These are phyloP conservation scores for Malus sieversii DNA, from an alignment of 306 rosid species.

Conservation along the genomic window DNA sequence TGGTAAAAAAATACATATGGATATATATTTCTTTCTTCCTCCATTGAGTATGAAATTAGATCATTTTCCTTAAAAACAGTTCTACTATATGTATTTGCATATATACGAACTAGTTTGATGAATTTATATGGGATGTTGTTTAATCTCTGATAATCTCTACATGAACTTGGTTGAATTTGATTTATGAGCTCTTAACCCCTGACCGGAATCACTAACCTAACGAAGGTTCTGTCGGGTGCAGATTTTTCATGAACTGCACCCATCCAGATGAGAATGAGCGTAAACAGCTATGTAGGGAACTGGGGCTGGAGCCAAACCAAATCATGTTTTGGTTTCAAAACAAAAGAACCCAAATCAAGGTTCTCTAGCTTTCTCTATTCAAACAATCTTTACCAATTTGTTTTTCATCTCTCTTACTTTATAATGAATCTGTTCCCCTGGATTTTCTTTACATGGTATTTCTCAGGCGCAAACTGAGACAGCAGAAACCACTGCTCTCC, in stretches of 20 bases:
- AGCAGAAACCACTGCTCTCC: slow-evolving; percentile 38
- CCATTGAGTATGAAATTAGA: neutral
- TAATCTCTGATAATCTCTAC: neutral
- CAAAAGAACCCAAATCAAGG: slow-evolving; percentile 66
- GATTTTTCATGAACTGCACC: slow-evolving; percentile 35
- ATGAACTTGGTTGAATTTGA: neutral
- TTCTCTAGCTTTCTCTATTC: slow-evolving; percentile 4
- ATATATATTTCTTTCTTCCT: neutral
- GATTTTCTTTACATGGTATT: neutral
- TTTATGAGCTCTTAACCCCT: too few species aligned
- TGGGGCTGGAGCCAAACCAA: slow-evolving; percentile 40
- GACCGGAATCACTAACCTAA: neutral
- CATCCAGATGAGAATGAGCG: slow-evolving; percentile 48
- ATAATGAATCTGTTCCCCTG: neutral
- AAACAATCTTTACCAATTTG: neutral
- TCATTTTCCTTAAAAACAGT: neutral
- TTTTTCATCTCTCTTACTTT: neutral
- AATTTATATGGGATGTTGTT: neutral
- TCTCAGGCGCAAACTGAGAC: slow-evolving; percentile 44
- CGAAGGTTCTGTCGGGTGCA: slow-evolving; percentile 14
- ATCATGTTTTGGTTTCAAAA: slow-evolving; percentile 67
- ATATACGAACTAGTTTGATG: neutral
- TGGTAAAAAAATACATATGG: neutral
- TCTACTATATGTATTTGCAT: neutral
- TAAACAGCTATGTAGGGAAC: slow-evolving; percentile 26